Conservation (phyloP, 2,329 filamentous ascomycete genomes). For the Aureobasidium sp. region DNA sequence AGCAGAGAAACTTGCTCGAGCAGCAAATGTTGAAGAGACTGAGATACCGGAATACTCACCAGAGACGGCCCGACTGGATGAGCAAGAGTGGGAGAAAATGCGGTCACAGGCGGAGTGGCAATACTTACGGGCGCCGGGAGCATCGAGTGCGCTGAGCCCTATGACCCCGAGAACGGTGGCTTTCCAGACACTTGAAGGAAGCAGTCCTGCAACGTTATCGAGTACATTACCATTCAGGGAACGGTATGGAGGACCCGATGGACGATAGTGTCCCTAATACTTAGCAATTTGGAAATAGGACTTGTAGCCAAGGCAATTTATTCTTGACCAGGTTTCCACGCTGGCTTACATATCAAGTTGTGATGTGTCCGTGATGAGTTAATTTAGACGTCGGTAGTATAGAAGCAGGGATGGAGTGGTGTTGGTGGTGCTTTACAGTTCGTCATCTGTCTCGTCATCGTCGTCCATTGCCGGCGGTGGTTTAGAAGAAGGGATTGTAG, state of each 20-base stretch:
- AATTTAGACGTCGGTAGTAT: background rate
- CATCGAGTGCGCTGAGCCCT: constrained; percentile 33
- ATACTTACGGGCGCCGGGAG: constrained; percentile 38
- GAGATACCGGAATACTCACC: constrained; percentile 18
- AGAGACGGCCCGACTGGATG: constrained; percentile 34
- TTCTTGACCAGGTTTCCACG: background rate
- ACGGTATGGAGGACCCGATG: constrained; percentile 19
- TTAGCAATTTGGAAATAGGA: background rate
- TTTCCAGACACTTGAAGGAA: constrained; percentile 52
- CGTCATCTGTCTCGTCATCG: constrained; percentile 30
- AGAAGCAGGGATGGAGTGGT: background rate
- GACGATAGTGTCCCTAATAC: background rate
- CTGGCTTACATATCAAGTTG: constrained; percentile 9
- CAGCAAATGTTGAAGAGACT: constrained; percentile 23
- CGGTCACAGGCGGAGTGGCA: constrained; percentile 27
- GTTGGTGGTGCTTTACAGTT: constrained; percentile 13
- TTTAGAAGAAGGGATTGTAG: background rate
- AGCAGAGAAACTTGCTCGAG: constrained; percentile 25
- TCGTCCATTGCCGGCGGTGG: constrained; percentile 16
- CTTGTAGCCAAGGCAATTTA: background rate
- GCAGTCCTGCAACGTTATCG: constrained; percentile 17
- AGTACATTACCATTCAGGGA: constrained; percentile 25
- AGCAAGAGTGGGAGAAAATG: constrained; percentile 53
- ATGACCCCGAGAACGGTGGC: constrained; percentile 62
- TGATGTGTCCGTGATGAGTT: background rate